Evolutionary conservation across 2,329 filamentous ascomycete genomes (phyloP).

Genomic region (Clarireedia sp.): DNA sequence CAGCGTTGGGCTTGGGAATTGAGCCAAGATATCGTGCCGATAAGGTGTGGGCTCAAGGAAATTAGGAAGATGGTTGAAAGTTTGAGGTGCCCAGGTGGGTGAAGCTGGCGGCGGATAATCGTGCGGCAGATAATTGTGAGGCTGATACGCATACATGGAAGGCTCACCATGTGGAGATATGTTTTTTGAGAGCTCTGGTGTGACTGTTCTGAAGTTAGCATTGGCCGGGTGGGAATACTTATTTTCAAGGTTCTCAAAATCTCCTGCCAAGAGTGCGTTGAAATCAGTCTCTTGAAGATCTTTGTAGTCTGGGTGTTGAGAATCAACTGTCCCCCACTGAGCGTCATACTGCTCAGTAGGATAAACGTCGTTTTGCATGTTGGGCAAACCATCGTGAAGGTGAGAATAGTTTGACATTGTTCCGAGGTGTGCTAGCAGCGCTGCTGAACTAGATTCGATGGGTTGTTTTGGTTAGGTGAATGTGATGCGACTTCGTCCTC

Average conservation of each 20-base stretch:
- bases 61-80: neutral
- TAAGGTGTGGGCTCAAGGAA: neutral
- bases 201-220: conserved; percentile 1
- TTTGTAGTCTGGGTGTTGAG: no score
- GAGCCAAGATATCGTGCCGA: conserved; percentile 17
- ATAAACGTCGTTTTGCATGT: no score
- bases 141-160: neutral
- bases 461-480: neutral
- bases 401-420: neutral
- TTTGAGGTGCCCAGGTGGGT: neutral
- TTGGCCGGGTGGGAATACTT: neutral
- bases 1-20: conserved; percentile 12
- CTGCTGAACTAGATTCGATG: conserved; percentile 10
- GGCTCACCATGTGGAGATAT: neutral
- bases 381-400: neutral
- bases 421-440: conserved; percentile 9
- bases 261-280: neutral
- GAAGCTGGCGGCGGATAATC: neutral
- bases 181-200: neutral
- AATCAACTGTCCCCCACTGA: no score
- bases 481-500: neutral
- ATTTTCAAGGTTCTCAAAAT: neutral
- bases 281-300: neutral
- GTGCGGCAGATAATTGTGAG: no score
- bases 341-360: no score